Percentiles rank a stretch among this genome's conserved stretches.
Conservation (phyloP, 106 monocot genomes). For the Iris macrosiphon region DNA sequence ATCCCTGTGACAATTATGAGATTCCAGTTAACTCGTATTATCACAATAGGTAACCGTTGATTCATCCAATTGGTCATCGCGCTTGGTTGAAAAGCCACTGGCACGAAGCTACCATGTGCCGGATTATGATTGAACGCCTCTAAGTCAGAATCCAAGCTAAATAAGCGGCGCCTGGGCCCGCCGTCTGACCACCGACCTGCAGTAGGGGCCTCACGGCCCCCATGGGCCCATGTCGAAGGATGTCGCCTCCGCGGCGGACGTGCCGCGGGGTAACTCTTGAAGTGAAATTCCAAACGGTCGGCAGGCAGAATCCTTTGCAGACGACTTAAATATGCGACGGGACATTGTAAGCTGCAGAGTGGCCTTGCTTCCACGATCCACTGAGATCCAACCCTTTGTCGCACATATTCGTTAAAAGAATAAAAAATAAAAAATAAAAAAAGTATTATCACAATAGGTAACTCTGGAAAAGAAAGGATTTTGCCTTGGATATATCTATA, state of each 20-base stretch:
- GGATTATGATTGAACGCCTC: conserved; percentile 7
- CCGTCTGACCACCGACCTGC: background rate
- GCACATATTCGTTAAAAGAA: conserved; percentile 7
- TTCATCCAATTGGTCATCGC: conserved; percentile 37
- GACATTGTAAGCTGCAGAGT: conserved; percentile 21
- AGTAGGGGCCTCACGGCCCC: background rate
- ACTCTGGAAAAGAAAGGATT: too few relatives aligned
- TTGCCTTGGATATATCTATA: too few relatives aligned
- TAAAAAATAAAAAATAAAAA: too few relatives aligned
- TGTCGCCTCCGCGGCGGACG: background rate
- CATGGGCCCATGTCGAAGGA: conserved; percentile 1
- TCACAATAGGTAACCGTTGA: too few relatives aligned
- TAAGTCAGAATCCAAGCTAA: conserved; percentile 14
- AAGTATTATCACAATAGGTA: too few relatives aligned
- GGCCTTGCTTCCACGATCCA: conserved; percentile 25
- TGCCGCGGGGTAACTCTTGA: background rate
- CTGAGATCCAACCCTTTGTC: conserved; percentile 14
- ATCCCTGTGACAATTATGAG: too few relatives aligned
- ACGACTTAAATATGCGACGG: conserved; percentile 25
- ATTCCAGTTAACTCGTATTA: too few relatives aligned
- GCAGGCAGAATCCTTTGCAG: conserved; percentile 10
- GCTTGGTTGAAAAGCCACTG: conserved; percentile 43
- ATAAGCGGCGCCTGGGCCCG: background rate
- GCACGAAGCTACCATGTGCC: conserved; percentile 28
- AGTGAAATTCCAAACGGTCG: conserved; percentile 2